Evolutionary conservation across 1,139 yeast species (phyloP).

Genomic region (Magnusiomyces fungicola): DNA sequence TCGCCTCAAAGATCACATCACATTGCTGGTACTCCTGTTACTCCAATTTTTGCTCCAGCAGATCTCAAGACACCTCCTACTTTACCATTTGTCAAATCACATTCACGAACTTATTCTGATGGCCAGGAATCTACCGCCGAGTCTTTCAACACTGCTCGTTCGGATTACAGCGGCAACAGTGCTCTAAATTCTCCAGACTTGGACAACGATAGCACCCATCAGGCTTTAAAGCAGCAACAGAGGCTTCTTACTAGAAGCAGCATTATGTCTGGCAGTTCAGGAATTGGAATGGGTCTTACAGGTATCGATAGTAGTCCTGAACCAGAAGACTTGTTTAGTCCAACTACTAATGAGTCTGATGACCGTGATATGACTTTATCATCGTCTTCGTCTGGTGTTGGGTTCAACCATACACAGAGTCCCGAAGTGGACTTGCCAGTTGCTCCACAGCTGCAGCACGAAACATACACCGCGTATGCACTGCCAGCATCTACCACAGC

Average conservation of each 20-base stretch:
- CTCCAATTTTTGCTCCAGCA: neutral
- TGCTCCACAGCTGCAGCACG: neutral
- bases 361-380: too few relatives aligned
- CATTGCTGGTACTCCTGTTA: neutral
- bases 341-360: too few relatives aligned
- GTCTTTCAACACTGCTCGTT: constrained; percentile 4
- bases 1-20: constrained; percentile 4
- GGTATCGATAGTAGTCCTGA: constrained; percentile 1
- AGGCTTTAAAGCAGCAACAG: neutral
- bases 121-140: constrained; percentile 13
- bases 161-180: neutral
- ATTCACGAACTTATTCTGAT: neutral
- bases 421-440: neutral
- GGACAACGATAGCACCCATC: neutral
- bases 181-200: constrained; percentile 1
- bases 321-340: too few relatives aligned
- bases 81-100: constrained; percentile 7
- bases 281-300: constrained; percentile 3
- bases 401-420: too few relatives aligned
- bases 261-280: neutral
- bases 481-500: neutral
- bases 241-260: neutral
- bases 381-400: too few relatives aligned
- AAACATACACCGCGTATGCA: neutral
- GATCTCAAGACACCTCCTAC: constrained; percentile 10